A percentile compares a stretch with the other conserved stretches of the same genome.
Evolutionary conservation across 805 yeast genomes (phyloP).

Genomic region (Saturnispora sanitii): DNA sequence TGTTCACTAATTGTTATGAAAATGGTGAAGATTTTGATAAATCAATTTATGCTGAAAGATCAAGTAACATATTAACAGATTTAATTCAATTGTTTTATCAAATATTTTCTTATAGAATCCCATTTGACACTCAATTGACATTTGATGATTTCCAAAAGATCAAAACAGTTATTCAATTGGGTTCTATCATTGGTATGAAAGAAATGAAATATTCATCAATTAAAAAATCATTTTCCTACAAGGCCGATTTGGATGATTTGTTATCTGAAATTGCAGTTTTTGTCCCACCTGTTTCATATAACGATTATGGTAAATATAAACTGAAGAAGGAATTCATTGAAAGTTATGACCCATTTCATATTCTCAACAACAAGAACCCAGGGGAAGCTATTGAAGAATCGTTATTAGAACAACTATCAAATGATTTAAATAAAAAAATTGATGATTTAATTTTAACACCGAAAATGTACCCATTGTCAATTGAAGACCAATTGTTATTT

Average conservation of each 20-base stretch:
- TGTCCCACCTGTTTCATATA: conserved; percentile 55
- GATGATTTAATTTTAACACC: conserved; percentile 45
- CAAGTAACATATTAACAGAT: conserved; percentile 34
- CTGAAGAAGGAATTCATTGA: conserved; percentile 39
- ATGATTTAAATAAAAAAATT: conserved; percentile 27
- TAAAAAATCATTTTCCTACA: conserved; percentile 19
- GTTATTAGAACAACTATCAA: conserved; percentile 35
- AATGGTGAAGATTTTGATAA: conserved; percentile 17
- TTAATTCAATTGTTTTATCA: conserved; percentile 36
- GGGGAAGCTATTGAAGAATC: conserved; percentile 43
- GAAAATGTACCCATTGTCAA: conserved; percentile 24
- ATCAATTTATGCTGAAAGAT: conserved; percentile 40
- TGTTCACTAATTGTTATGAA: conserved; percentile 26
- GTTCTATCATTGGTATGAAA: conserved; percentile 40
- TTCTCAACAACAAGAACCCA: conserved; percentile 37
- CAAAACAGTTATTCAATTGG: conserved; percentile 32
- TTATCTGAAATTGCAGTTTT: conserved; percentile 52
- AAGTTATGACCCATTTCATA: conserved; percentile 49
- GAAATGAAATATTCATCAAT: conserved; percentile 48
- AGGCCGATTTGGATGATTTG: conserved; percentile 34
- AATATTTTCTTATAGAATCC: conserved; percentile 27
- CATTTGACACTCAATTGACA: conserved; percentile 19
- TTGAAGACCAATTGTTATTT: conserved; percentile 23
- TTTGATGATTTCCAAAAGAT: conserved; percentile 13
- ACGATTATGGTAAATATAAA: conserved; percentile 58